phyloP scores from a whole-genome alignment of 257 asterid species.

The Nicotiana obtusifolia region DNA sequence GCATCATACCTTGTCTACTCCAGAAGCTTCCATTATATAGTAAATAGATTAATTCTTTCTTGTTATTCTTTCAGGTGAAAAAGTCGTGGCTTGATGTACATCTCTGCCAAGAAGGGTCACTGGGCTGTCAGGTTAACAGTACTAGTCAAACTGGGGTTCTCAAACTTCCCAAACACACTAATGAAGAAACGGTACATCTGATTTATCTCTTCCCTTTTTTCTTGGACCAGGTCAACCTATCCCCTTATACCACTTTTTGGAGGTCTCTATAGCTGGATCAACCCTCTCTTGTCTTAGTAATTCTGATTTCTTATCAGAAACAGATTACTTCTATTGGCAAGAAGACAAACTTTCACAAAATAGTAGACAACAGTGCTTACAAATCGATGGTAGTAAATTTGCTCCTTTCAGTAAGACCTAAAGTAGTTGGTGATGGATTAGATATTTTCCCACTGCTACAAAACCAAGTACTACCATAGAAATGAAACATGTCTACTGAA shows the following conservation, averaged over 20 bases:
- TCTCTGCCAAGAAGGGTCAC: conserved; percentile 81
- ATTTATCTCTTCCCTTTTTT: not conserved
- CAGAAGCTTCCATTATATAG: not conserved
- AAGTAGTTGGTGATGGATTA: not conserved
- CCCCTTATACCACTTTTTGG: not conserved
- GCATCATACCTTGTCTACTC: not conserved
- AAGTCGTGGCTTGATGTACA: conserved; percentile 91
- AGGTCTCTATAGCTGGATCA: not conserved
- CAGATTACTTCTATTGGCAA: not conserved
- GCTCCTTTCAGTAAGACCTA: not conserved
- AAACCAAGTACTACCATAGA: not conserved
- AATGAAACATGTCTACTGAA: not conserved
- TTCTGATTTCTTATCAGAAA: not conserved
- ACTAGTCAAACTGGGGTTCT: conserved; percentile 47
- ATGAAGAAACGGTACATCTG: conserved; percentile 68
- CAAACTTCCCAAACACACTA: conserved; percentile 72
- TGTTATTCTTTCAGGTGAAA: conserved; percentile 55
- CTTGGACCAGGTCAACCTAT: not conserved
- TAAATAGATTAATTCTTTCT: not conserved
- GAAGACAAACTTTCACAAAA: not conserved
- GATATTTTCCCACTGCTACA: not conserved
- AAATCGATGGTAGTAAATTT: too few relatives aligned
- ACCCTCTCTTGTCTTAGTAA: not conserved
- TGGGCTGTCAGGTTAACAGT: conserved; percentile 61
- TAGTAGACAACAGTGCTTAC: not conserved